These are phyloP conservation scores for Parachaetomium inaequale DNA, from an alignment of 495 filamentous ascomycete species.

Conservation along the genomic window DNA sequence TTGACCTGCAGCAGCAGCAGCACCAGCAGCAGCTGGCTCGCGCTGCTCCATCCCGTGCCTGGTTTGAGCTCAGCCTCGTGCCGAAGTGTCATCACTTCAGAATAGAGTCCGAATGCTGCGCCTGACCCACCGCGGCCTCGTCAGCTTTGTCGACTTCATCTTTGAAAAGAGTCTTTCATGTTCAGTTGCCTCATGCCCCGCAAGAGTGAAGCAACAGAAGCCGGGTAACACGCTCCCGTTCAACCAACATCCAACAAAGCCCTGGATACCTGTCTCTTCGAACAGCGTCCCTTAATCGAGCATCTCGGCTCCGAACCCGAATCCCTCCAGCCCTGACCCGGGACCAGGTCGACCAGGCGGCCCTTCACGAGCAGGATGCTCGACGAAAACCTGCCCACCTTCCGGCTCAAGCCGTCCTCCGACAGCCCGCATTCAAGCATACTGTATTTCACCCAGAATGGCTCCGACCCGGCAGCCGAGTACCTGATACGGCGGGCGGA, in stretches of 20 bases:
- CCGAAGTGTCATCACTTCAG: background rate
- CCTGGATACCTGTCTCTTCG: too few species aligned
- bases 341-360: background rate
- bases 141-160: background rate
- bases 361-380: constrained; percentile 57
- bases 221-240: background rate
- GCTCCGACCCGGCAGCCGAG: constrained; percentile 70
- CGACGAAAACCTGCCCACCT: constrained; percentile 85
- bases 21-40: background rate
- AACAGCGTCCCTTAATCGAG: too few species aligned
- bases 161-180: background rate
- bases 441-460: constrained; percentile 73
- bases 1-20: background rate
- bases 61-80: constrained; percentile 11
- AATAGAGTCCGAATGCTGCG: background rate
- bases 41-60: background rate
- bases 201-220: background rate
- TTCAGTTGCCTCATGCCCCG: background rate
- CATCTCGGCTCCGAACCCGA: too few species aligned
- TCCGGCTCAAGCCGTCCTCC: constrained; percentile 39
- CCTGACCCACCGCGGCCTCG: constrained; percentile 5
- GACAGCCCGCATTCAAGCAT: constrained; percentile 50
- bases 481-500: constrained; percentile 76
- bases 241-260: background rate
- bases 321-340: too few species aligned